Conservation (phyloP, 345 rosid genomes). For the Moringa oleifera region DNA sequence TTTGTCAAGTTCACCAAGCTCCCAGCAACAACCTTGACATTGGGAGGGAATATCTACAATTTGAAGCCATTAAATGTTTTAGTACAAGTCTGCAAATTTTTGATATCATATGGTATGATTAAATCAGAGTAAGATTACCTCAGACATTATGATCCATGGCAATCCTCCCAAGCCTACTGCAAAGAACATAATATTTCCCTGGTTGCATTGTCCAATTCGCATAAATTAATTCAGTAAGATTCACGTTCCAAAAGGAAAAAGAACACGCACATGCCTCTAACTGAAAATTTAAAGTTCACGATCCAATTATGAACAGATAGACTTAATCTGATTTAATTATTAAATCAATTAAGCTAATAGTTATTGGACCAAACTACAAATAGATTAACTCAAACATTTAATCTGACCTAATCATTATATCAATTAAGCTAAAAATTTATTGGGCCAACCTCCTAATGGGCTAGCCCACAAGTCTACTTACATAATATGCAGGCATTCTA, state of each 20-base stretch:
- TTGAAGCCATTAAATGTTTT: not conserved
- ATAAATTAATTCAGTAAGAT: not conserved
- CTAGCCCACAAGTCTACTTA: too few species aligned
- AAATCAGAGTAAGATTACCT: slow-evolving; percentile 20
- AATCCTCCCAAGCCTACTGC: slow-evolving; percentile 28
- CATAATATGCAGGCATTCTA: too few species aligned
- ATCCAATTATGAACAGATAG: not conserved
- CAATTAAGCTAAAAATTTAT: too few species aligned
- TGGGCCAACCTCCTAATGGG: too few species aligned
- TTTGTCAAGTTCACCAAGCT: slow-evolving; percentile 34
- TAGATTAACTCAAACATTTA: too few species aligned
- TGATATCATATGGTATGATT: not conserved
- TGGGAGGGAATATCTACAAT: slow-evolving; percentile 40
- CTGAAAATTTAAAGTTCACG: too few species aligned
- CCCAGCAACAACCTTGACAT: slow-evolving; percentile 43
- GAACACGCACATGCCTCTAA: too few species aligned
- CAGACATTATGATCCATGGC: slow-evolving; percentile 24
- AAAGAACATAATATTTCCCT: slow-evolving; percentile 20
- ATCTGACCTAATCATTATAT: too few species aligned
- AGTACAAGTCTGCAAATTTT: not conserved
- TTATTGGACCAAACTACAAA: too few species aligned
- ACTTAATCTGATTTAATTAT: slow-evolving; percentile 2
- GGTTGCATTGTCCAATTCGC: not conserved
- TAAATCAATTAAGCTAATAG: slow-evolving; percentile 18
- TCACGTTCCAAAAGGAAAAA: not conserved